Evolutionary conservation across 2,329 filamentous ascomycete species (phyloP).

Genomic region (Colletotrichum sp.): DNA sequence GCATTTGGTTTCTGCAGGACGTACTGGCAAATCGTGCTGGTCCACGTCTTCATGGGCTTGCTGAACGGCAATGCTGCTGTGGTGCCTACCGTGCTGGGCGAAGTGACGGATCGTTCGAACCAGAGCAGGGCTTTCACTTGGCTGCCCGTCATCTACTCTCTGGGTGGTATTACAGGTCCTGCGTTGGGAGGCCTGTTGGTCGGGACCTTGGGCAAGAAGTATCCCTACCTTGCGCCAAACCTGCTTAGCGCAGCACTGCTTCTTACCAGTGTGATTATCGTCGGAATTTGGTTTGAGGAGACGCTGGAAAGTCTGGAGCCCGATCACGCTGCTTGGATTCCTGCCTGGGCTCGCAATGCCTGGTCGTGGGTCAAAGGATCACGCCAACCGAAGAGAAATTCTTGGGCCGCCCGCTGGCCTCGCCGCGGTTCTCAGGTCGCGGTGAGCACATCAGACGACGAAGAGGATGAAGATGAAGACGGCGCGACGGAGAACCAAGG

Average conservation of each 20-base stretch:
- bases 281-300: slow-evolving; percentile 85
- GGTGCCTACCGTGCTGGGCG: slow-evolving; percentile 90
- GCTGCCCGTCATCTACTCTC: slow-evolving; percentile 92
- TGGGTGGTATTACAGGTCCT: slow-evolving; percentile 92
- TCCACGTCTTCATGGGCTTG: slow-evolving; percentile 89
- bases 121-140: slow-evolving; percentile 95
- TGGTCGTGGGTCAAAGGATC: slow-evolving; percentile 30
- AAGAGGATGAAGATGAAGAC: slow-evolving; percentile 23
- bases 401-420: slow-evolving; percentile 46
- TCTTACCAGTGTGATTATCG: slow-evolving; percentile 72
- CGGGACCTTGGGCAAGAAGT: slow-evolving; percentile 62
- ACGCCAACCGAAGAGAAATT: slow-evolving; percentile 28
- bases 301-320: slow-evolving; percentile 66
- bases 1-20: slow-evolving; percentile 86
- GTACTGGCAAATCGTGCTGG: slow-evolving; percentile 83
- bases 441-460: slow-evolving; percentile 28
- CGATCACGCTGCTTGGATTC: slow-evolving; percentile 32
- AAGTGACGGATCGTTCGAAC: slow-evolving; percentile 94
- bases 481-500: slow-evolving; percentile 21
- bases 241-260: slow-evolving; percentile 77
- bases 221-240: slow-evolving; percentile 88
- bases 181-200: slow-evolving; percentile 88
- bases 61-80: slow-evolving; percentile 96
- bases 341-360: slow-evolving; percentile 37
- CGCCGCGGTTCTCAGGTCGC: slow-evolving; percentile 25